Conservation (phyloP, 2,329 filamentous ascomycete genomes). For the Aspergillus carbonarius region DNA sequence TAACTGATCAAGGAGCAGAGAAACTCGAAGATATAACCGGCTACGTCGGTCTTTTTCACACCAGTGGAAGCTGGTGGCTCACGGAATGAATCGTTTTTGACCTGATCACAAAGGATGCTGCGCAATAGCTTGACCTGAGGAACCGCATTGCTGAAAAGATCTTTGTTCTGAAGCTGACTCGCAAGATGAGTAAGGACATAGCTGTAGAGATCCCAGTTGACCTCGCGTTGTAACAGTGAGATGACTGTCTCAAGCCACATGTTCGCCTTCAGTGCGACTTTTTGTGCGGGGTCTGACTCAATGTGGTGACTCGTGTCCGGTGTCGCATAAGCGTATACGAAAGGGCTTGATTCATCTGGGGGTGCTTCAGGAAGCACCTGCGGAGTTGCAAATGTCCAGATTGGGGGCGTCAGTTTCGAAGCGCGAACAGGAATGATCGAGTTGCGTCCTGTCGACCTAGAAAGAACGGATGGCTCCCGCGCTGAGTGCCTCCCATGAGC, state of each 20-base stretch:
- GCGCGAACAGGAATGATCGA: slow-evolving; percentile 32
- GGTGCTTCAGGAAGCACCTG: slow-evolving; percentile 57
- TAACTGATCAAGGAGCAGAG: slow-evolving; percentile 89
- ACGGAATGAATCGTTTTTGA: slow-evolving; percentile 72
- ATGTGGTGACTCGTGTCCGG: slow-evolving; percentile 31
- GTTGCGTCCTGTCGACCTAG: slow-evolving; percentile 35
- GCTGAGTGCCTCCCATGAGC: slow-evolving; percentile 30
- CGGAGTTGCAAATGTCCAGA: slow-evolving; percentile 60
- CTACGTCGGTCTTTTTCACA: slow-evolving; percentile 82
- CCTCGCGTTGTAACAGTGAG: slow-evolving; percentile 69
- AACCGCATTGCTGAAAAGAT: slow-evolving; percentile 73
- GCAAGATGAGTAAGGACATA: slow-evolving; percentile 84
- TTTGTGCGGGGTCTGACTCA: slow-evolving; percentile 28
- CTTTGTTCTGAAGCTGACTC: slow-evolving; percentile 85
- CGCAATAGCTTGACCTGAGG: slow-evolving; percentile 74
- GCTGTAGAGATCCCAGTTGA: slow-evolving; percentile 90
- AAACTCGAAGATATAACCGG: slow-evolving; percentile 82
- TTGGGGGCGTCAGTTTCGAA: slow-evolving; percentile 42
- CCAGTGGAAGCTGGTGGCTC: slow-evolving; percentile 79
- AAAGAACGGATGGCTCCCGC: slow-evolving; percentile 32
- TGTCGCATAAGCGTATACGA: slow-evolving; percentile 51
- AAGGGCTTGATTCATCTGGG: slow-evolving; percentile 48
- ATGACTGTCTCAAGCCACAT: slow-evolving; percentile 77
- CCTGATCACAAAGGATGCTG: slow-evolving; percentile 75
- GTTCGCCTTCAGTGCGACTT: slow-evolving; percentile 58